Percentiles rank a stretch among this genome's conserved stretches.
These are phyloP conservation scores for Aspergillus intermedius DNA, from an alignment of 2,329 filamentous ascomycete genomes.

Conservation along the genomic window DNA sequence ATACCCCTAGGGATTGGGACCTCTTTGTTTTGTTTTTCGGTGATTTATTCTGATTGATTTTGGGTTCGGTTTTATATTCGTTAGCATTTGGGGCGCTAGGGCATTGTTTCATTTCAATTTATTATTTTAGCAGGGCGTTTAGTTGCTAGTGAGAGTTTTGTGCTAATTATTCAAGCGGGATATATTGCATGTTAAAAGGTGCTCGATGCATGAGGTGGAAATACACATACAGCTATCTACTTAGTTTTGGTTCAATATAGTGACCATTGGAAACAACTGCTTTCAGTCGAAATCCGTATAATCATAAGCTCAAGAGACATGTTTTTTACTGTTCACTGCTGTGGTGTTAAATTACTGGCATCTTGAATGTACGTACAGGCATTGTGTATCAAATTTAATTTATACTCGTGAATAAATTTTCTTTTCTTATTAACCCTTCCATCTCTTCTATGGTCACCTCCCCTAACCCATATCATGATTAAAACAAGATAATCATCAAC, in stretches of 20 bases:
- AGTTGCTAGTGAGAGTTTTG: constrained; percentile 2
- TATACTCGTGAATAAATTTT: constrained; percentile 9
- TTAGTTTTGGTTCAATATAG: neutral
- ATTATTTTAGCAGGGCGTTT: constrained; percentile 20
- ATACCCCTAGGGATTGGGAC: constrained; percentile 6
- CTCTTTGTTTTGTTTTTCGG: constrained; percentile 9
- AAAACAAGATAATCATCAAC: neutral
- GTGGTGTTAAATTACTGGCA: constrained; percentile 27
- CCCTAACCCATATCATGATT: neutral
- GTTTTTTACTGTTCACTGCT: neutral
- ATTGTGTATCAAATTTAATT: constrained; percentile 4
- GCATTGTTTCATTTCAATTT: constrained; percentile 11
- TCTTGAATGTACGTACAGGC: neutral
- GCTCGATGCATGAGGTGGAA: neutral
- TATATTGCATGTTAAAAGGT: constrained; percentile 9
- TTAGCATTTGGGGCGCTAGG: constrained; percentile 23
- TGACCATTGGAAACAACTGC: neutral
- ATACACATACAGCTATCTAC: neutral
- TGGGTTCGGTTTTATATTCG: constrained; percentile 4
- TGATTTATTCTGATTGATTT: constrained; percentile 7
- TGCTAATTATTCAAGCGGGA: constrained; percentile 1
- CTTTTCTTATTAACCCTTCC: constrained; percentile 3
- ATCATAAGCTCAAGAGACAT: too few relatives aligned
- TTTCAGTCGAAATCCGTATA: too few relatives aligned
- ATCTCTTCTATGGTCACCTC: neutral